Percentiles rank a stretch among this genome's conserved stretches.
phyloP scores from a whole-genome alignment of 257 asterid species.

The Eucommia ulmoides region DNA sequence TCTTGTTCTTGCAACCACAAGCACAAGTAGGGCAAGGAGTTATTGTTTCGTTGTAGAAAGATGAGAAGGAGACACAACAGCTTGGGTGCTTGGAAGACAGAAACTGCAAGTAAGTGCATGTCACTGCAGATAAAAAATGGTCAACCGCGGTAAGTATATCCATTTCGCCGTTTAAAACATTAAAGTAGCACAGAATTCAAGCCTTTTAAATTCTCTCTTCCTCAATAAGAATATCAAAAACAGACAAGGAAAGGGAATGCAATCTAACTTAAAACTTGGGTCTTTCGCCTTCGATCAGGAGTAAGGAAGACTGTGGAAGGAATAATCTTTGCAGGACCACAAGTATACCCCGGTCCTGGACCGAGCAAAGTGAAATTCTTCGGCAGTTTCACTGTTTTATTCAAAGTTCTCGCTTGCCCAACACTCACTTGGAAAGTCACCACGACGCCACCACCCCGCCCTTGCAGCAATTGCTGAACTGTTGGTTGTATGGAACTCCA shows the following conservation, averaged over 20 bases:
- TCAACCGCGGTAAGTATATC: not conserved
- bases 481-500: slow-evolving; percentile 74
- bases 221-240: no score
- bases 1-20: slow-evolving; percentile 58
- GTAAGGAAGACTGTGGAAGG: slow-evolving; percentile 54
- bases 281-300: slow-evolving; percentile 50
- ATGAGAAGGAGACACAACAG: slow-evolving; percentile 76
- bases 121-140: slow-evolving; percentile 39
- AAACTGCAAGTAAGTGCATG: slow-evolving; percentile 67
- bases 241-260: not conserved
- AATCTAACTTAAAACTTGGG: slow-evolving; percentile 55
- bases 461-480: slow-evolving; percentile 66
- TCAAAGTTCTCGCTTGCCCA: slow-evolving; percentile 60
- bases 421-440: slow-evolving; percentile 76
- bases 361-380: slow-evolving; percentile 49
- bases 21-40: slow-evolving; percentile 65
- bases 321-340: slow-evolving; percentile 64
- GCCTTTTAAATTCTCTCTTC: no score
- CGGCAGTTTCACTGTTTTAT: slow-evolving; percentile 67
- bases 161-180: not conserved
- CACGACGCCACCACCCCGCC: slow-evolving; percentile 71
- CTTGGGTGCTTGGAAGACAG: slow-evolving; percentile 41
- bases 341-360: slow-evolving; percentile 71
- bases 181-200: no score
- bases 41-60: no score